Evolutionary conservation across 176 grass and related monocot species (phyloP).

Genomic region (Zoysia pacifica): DNA sequence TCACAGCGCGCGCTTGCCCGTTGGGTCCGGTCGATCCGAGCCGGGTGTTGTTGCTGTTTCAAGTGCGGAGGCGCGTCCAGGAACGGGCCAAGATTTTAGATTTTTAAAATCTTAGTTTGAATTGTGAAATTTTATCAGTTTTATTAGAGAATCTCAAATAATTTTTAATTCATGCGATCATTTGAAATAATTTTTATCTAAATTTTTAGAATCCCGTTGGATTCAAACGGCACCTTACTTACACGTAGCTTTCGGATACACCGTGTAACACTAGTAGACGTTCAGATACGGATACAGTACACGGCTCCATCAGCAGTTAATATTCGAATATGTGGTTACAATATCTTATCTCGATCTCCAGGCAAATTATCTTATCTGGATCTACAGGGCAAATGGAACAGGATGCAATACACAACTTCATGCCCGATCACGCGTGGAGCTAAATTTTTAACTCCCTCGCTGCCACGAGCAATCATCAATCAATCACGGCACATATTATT

Average conservation of each 20-base stretch:
- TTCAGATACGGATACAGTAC: background rate
- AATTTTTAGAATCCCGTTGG: too few relatives aligned
- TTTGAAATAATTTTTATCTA: too few relatives aligned
- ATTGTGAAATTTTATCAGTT: too few relatives aligned
- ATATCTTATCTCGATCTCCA: background rate
- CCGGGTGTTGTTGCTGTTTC: too few relatives aligned
- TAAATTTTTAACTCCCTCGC: constrained; percentile 3
- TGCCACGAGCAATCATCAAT: constrained; percentile 49
- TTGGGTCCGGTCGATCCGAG: too few relatives aligned
- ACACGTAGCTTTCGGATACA: background rate
- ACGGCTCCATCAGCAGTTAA: background rate
- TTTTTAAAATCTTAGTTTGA: too few relatives aligned
- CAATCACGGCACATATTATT: constrained; percentile 14
- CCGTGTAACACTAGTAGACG: background rate
- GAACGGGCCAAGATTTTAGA: too few relatives aligned
- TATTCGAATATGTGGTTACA: background rate
- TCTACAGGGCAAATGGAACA: background rate
- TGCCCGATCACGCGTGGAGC: constrained; percentile 46
- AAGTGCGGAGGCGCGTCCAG: too few relatives aligned
- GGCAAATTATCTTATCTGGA: background rate
- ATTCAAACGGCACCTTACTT: too few relatives aligned
- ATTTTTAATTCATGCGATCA: too few relatives aligned
- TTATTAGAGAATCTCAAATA: too few relatives aligned
- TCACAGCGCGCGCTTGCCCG: too few relatives aligned
- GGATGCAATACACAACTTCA: constrained; percentile 34